Evolutionary conservation across 208 protist species (phyloP), one percentile per base, ranked within the genome.

Genomic region (Trypanosoma theileri): DNA sequence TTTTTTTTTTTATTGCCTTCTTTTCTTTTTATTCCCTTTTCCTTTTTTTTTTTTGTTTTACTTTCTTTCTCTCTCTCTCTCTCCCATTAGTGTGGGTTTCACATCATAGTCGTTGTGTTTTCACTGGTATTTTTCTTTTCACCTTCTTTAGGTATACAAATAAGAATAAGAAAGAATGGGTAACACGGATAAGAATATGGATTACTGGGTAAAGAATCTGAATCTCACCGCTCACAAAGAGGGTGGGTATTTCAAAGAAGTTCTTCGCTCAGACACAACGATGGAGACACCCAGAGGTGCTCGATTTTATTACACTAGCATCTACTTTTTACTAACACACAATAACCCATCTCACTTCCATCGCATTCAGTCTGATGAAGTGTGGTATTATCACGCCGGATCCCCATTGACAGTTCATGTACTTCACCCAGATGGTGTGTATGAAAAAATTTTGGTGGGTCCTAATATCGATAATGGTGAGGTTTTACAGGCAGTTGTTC

Each of bases 271-370:
- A 22, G 58, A 67, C 4, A 69, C 80, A 53, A 45, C 46, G 13
- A 50, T 82, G 4, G 4, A 54, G n/a, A 83, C 79, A 31, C 44
- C 74, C 52, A 58, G 51, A 16, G 69, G 66, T 41, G 53, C 19
- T 14, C 72, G 75, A 21, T 45, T 35, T 46, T 65, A 64, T 50
- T 86, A 81, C 70, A 81, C 66, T 21, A 79, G 70, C 66, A 86
- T 86, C 31, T 86, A 86, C 71, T 86, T 86, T 56, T 57, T 86
- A 17, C 62, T 82, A 41, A 83, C 73, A 4, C 63, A 66, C 19
- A 57, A 75, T 44, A 83, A 71, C 60, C 80, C 83, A 7, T 85
- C 83, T 4, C 83, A 84, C 69, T 71, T 85, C 40, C 83, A 85
- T 62, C 83, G 83, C 21, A 72, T 84, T 21, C 59, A 67, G 58